A percentile compares a stretch with the other conserved stretches of the same genome.
These are phyloP conservation scores for Cyamopsis tetragonoloba DNA, from an alignment of 306 rosid genomes.

Conservation along the genomic window DNA sequence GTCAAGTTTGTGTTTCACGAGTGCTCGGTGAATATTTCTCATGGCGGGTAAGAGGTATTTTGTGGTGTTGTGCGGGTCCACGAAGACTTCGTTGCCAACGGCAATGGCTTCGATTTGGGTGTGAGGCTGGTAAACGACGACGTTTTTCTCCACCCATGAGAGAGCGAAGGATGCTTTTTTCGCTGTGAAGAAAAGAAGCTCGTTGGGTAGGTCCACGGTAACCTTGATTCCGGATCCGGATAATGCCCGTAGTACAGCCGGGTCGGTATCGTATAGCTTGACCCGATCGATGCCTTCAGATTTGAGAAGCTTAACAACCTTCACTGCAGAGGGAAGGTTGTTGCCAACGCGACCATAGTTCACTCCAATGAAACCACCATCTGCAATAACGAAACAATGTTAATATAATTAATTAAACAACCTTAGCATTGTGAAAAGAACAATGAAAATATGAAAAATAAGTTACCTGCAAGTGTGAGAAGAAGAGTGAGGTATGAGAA, in stretches of 20 bases:
- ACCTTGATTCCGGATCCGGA: constrained; percentile 64
- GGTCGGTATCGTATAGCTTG: constrained; percentile 73
- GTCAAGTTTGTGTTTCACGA: background rate
- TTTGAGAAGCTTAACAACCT: constrained; percentile 57
- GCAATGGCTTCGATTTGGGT: constrained; percentile 18
- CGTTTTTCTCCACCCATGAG: constrained; percentile 10
- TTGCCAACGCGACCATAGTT: constrained; percentile 81
- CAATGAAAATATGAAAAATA: background rate
- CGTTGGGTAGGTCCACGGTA: constrained; percentile 49
- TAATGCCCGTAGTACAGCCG: constrained; percentile 57
- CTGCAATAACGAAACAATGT: constrained; percentile 35
- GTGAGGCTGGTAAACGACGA: constrained; percentile 4
- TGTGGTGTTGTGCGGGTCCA: background rate
- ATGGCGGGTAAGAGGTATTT: background rate
- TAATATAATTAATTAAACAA: no score
- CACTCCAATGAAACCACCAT: constrained; percentile 63
- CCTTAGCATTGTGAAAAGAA: background rate
- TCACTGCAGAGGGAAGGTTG: constrained; percentile 67
- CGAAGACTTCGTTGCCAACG: constrained; percentile 19
- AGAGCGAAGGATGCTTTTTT: constrained; percentile 6
- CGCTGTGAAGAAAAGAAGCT: background rate
- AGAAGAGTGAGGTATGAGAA: constrained; percentile 20
- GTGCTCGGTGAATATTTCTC: background rate
- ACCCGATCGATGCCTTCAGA: constrained; percentile 57
- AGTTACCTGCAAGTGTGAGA: constrained; percentile 38